Evolutionary conservation across 148 eudicot genomes (phyloP).

Genomic region (Amaranthus hypochondriacus): DNA sequence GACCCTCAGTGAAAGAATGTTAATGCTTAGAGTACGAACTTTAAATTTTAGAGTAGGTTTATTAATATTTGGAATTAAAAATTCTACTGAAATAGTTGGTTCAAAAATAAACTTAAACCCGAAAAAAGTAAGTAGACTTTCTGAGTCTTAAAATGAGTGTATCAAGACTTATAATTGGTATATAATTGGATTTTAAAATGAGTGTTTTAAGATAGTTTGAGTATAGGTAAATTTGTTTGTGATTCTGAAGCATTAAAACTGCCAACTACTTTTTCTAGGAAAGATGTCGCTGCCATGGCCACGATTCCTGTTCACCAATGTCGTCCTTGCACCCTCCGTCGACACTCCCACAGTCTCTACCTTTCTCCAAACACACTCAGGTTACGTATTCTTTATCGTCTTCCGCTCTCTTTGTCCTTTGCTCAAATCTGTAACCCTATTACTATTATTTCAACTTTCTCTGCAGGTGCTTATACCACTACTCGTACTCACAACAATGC

Average conservation of each 20-base stretch:
- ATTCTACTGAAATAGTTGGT: too few relatives aligned
- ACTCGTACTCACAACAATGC: slow-evolving; percentile 74
- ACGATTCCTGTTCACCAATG: slow-evolving; percentile 53
- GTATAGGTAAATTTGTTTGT: too few relatives aligned
- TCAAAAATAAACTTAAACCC: too few relatives aligned
- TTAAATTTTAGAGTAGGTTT: too few relatives aligned
- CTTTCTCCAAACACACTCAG: slow-evolving; percentile 67
- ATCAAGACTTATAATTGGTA: too few relatives aligned
- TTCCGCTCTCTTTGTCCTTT: background rate
- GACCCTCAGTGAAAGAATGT: too few relatives aligned
- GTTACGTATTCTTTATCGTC: slow-evolving; percentile 22
- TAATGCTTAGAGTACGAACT: too few relatives aligned
- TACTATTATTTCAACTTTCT: slow-evolving; percentile 7
- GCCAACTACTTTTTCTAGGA: background rate
- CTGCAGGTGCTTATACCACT: slow-evolving; percentile 89
- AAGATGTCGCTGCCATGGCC: slow-evolving; percentile 31
- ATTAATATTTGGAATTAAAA: too few relatives aligned
- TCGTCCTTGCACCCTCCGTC: slow-evolving; percentile 36
- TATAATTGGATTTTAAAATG: too few relatives aligned
- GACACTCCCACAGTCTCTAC: slow-evolving; percentile 53
- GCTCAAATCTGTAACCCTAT: background rate
- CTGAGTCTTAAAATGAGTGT: too few relatives aligned
- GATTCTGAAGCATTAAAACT: background rate
- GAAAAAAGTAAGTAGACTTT: too few relatives aligned
- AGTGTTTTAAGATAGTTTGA: too few relatives aligned